Conservation (phyloP, 176 grass and related monocot species). For the Musa troglodytarum region DNA sequence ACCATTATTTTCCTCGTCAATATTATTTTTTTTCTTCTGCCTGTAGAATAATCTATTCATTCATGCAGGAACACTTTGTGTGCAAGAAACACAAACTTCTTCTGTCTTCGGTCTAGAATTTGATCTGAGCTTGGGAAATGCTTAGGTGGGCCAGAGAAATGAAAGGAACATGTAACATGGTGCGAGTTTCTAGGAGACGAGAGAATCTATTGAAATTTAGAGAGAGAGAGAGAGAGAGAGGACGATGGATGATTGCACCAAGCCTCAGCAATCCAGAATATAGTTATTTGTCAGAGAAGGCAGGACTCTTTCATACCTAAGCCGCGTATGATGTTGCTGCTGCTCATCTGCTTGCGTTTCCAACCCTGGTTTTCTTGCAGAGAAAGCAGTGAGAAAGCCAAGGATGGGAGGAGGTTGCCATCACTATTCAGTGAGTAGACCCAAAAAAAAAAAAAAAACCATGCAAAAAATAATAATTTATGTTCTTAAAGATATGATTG, state of each 20-base stretch:
- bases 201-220: neutral
- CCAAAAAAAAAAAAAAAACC: neutral
- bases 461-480: neutral
- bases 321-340: neutral
- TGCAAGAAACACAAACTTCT: neutral
- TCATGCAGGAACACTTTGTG: too few species aligned
- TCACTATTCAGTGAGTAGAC: neutral
- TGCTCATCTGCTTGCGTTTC: neutral
- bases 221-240: conserved; percentile 6
- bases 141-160: neutral
- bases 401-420: too few species aligned
- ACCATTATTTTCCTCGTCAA: too few species aligned
- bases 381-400: too few species aligned
- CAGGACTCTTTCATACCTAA: neutral
- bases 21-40: too few species aligned
- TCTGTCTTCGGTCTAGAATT: neutral
- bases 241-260: neutral
- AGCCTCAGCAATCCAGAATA: neutral
- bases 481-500: too few species aligned
- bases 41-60: too few species aligned
- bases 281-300: neutral
- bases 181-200: neutral
- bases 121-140: neutral
- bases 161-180: neutral
- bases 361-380: neutral